phyloP scores from a whole-genome alignment of 2,329 filamentous ascomycete species.

The Parasarocladium wereldwijsianum region DNA sequence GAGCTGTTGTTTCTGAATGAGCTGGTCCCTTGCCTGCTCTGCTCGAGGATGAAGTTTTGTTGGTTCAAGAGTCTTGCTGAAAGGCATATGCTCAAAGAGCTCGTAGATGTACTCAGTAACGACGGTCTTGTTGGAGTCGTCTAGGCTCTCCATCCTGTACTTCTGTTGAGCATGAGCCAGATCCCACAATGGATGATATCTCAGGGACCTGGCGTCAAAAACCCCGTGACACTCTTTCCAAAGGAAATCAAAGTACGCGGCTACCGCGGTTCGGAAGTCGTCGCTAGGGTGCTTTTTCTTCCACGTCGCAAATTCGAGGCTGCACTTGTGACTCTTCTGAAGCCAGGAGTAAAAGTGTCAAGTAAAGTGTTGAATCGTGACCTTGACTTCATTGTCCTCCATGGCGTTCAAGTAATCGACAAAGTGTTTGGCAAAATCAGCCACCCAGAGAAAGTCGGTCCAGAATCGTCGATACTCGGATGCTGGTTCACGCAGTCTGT shows the following conservation, averaged over 20 bases:
- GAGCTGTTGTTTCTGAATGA: constrained; percentile 14
- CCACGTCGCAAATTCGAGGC: constrained; percentile 38
- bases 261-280: constrained; percentile 51
- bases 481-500: constrained; percentile 41
- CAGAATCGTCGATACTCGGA: constrained; percentile 48
- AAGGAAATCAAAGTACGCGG: constrained; percentile 47
- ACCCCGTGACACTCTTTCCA: constrained; percentile 47
- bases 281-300: constrained; percentile 23
- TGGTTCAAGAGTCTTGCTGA: constrained; percentile 37
- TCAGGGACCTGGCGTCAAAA: constrained; percentile 13
- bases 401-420: constrained; percentile 45
- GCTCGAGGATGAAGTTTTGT: too few species aligned
- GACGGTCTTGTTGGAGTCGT: constrained; percentile 44
- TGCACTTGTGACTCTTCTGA: constrained; percentile 22
- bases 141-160: too few species aligned
- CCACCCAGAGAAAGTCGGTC: constrained; percentile 53
- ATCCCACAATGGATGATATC: constrained; percentile 35
- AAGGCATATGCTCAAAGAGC: constrained; percentile 50
- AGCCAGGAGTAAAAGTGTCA: constrained; percentile 44
- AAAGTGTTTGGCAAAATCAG: constrained; percentile 54
- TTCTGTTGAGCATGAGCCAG: too few species aligned
- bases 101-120: constrained; percentile 56
- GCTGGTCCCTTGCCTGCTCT: too few species aligned
- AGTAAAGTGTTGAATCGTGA: constrained; percentile 43
- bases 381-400: constrained; percentile 13